Evolutionary conservation across 495 filamentous ascomycete species (phyloP).

Genomic region (Xylaria palmicola): DNA sequence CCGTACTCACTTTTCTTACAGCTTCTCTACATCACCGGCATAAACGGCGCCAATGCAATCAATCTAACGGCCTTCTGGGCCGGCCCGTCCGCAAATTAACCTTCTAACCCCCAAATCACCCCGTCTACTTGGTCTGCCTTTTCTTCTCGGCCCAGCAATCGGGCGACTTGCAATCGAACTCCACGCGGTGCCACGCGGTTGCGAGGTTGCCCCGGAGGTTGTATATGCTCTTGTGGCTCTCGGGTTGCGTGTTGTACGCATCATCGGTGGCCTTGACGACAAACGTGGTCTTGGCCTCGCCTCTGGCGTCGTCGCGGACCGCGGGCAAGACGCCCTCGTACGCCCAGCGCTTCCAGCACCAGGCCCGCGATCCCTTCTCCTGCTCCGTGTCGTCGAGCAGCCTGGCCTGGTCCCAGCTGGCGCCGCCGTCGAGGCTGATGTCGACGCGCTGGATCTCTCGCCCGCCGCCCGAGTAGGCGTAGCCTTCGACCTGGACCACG

Average conservation of each 20-base stretch:
- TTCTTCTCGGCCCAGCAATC: constrained; percentile 6
- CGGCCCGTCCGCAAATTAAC: too few species aligned
- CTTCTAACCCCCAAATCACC: not conserved
- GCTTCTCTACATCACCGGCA: too few species aligned
- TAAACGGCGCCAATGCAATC: too few species aligned
- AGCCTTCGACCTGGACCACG: constrained; percentile 50
- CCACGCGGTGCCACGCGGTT: constrained; percentile 55
- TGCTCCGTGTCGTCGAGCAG: constrained; percentile 43
- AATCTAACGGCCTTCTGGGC: too few species aligned
- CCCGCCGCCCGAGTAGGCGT: constrained; percentile 61
- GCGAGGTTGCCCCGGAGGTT: constrained; percentile 57
- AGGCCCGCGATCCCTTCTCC: constrained; percentile 36
- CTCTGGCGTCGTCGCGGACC: constrained; percentile 38
- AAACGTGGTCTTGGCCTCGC: constrained; percentile 39
- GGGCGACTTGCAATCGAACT: constrained; percentile 20
- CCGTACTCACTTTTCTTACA: too few species aligned
- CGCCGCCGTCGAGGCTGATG: constrained; percentile 54
- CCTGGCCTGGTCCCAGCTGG: constrained; percentile 53
- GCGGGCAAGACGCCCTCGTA: constrained; percentile 47
- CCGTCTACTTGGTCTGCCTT: not conserved
- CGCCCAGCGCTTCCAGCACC: constrained; percentile 57
- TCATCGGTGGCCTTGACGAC: constrained; percentile 60
- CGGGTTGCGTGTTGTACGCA: constrained; percentile 57
- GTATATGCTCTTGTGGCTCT: constrained; percentile 49
- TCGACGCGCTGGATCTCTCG: constrained; percentile 55